phyloP scores from a whole-genome alignment of 768 basidiomycete species.

The Mycena albidolilacea region DNA sequence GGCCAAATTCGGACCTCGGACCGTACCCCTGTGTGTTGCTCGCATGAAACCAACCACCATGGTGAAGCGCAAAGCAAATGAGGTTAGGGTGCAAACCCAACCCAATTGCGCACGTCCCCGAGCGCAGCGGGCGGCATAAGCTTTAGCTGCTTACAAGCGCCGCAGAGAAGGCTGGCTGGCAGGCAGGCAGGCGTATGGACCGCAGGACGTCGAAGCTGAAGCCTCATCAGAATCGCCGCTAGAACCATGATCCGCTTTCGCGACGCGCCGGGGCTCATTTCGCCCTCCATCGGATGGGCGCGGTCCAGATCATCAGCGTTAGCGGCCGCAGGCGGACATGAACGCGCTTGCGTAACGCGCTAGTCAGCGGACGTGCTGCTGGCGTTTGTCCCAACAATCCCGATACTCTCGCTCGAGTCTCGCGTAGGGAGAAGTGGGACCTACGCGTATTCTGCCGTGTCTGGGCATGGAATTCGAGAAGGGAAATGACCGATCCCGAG shows the following conservation, averaged over 20 bases:
- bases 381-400: background rate
- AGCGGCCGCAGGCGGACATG: slow-evolving; percentile 8
- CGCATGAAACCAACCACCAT: background rate
- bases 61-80: background rate
- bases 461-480: background rate
- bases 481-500: background rate
- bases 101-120: background rate
- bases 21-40: background rate
- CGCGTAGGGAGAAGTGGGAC: background rate
- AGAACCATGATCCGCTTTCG: slow-evolving; percentile 6
- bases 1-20: slow-evolving; percentile 7
- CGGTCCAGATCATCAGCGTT: slow-evolving; percentile 1
- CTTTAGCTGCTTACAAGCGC: slow-evolving; percentile 10
- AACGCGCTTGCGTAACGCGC: slow-evolving; percentile 12
- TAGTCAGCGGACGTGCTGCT: background rate
- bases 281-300: background rate
- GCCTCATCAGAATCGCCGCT: background rate
- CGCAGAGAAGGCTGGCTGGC: background rate
- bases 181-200: background rate
- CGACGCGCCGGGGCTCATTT: background rate
- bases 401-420: background rate
- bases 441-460: background rate
- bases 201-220: background rate
- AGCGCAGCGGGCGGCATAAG: slow-evolving; percentile 8
- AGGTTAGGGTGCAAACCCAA: slow-evolving; percentile 5